Conservation (phyloP, 2,329 filamentous ascomycete species). For the Hymenoscyphus linearis region DNA sequence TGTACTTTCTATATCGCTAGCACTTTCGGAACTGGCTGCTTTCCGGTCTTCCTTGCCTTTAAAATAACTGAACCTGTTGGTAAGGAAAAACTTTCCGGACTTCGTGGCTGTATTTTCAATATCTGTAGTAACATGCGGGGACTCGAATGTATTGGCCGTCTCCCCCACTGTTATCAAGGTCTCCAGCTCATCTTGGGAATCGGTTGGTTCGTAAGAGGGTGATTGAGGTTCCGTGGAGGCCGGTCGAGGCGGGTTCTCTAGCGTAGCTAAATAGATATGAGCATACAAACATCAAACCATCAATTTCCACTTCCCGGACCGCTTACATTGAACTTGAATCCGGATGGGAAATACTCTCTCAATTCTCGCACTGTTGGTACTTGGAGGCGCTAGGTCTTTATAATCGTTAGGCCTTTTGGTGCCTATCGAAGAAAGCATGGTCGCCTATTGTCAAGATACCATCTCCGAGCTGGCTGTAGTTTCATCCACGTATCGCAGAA, state of each 20-base stretch:
- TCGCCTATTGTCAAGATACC: neutral
- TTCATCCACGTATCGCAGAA: neutral
- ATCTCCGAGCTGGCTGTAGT: neutral
- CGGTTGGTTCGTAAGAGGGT: neutral
- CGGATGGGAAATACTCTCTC: conserved; percentile 14
- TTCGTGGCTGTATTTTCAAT: neutral
- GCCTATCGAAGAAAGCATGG: neutral
- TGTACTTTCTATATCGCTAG: neutral
- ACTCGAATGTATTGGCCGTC: neutral
- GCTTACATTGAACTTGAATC: conserved; percentile 2
- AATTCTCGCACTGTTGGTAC: neutral
- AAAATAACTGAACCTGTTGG: conserved; percentile 4
- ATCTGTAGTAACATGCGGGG: conserved; percentile 1
- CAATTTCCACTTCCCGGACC: neutral
- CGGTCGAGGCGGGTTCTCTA: neutral
- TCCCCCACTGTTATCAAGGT: neutral
- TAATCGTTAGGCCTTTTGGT: neutral
- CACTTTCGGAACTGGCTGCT: neutral
- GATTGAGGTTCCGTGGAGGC: neutral
- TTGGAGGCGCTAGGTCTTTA: neutral
- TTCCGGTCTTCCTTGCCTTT: neutral
- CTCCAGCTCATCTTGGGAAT: neutral
- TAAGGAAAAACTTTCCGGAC: conserved; percentile 3
- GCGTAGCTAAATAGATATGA: neutral
- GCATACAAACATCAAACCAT: neutral